Evolutionary conservation across 768 basidiomycete species (phyloP).

Genomic region (Mycena olivaceomarginata): DNA sequence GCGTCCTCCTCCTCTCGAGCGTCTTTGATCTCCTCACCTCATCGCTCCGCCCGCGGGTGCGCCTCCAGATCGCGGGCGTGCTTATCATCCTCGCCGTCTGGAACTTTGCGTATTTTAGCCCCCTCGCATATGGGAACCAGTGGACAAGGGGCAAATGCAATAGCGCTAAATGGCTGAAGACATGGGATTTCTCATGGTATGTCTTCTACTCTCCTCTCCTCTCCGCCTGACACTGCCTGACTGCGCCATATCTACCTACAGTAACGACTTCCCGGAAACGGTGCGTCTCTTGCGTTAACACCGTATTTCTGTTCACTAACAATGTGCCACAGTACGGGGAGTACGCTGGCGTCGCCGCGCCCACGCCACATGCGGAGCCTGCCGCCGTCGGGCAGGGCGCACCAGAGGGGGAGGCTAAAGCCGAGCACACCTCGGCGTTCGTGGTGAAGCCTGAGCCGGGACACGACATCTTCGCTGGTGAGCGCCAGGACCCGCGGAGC

Average conservation of each 20-base stretch:
- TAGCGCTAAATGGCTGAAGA: slow-evolving; percentile 89
- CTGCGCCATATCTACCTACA: slow-evolving; percentile 47
- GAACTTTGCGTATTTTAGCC: slow-evolving; percentile 87
- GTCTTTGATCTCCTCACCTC: slow-evolving; percentile 93
- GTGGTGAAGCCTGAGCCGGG: slow-evolving; percentile 83
- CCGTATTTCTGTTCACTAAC: slow-evolving; percentile 6
- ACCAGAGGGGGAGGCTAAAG: slow-evolving; percentile 41
- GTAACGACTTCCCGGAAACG: slow-evolving; percentile 81
- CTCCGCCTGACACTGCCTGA: slow-evolving; percentile 1
- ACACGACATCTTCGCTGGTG: slow-evolving; percentile 80
- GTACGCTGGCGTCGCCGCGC: slow-evolving; percentile 63
- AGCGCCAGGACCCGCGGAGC: slow-evolving; percentile 69
- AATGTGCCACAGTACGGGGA: slow-evolving; percentile 70
- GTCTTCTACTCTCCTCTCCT: slow-evolving; percentile 43
- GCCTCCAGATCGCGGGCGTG: slow-evolving; percentile 88
- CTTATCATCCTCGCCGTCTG: slow-evolving; percentile 84
- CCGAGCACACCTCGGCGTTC: slow-evolving; percentile 60
- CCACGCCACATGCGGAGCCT: slow-evolving; percentile 61
- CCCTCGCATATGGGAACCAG: slow-evolving; percentile 87
- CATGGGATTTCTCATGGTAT: slow-evolving; percentile 97
- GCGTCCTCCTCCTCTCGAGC: slow-evolving; percentile 84
- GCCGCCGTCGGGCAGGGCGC: slow-evolving; percentile 55
- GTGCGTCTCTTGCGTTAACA: slow-evolving; percentile 62
- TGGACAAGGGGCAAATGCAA: slow-evolving; percentile 92
- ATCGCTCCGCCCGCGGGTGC: slow-evolving; percentile 81